phyloP scores from a whole-genome alignment of 345 rosid species.

The Noccaea bulbosa region DNA sequence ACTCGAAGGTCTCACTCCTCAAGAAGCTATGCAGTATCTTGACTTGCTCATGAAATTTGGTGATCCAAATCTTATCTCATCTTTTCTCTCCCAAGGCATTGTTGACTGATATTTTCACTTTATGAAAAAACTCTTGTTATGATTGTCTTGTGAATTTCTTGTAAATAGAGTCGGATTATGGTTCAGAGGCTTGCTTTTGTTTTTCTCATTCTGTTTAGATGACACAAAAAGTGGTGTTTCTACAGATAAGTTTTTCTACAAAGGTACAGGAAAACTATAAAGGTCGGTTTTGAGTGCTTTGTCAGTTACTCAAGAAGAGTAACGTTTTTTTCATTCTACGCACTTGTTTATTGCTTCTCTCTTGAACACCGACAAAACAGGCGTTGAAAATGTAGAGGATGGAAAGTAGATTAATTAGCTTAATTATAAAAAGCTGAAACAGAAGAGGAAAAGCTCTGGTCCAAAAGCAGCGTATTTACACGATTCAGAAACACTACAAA shows the following conservation, averaged over 20 bases:
- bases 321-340: constrained; percentile 7
- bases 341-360: constrained; percentile 13
- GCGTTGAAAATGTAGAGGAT: constrained; percentile 11
- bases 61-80: constrained; percentile 43
- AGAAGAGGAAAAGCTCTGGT: constrained; percentile 16
- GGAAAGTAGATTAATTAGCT: not conserved
- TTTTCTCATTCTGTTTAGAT: constrained; percentile 9
- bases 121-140: constrained; percentile 24
- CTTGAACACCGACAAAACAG: constrained; percentile 35
- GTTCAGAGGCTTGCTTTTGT: constrained; percentile 23
- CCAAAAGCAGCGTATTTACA: constrained; percentile 36
- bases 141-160: constrained; percentile 29
- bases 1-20: constrained; percentile 63
- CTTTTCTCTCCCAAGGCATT: constrained; percentile 23
- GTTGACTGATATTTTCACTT: constrained; percentile 15
- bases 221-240: not conserved
- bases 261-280: not conserved
- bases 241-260: not conserved
- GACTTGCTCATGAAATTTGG: constrained; percentile 54
- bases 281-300: constrained; percentile 1
- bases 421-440: constrained; percentile 24
- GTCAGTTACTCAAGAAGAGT: constrained; percentile 10
- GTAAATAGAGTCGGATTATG: constrained; percentile 34
- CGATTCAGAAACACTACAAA: constrained; percentile 40
- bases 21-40: constrained; percentile 67